A percentile compares a stretch with the other conserved stretches of the same genome.
Evolutionary conservation across 768 basidiomycete species (phyloP).

Genomic region (Kwoniella europaea): DNA sequence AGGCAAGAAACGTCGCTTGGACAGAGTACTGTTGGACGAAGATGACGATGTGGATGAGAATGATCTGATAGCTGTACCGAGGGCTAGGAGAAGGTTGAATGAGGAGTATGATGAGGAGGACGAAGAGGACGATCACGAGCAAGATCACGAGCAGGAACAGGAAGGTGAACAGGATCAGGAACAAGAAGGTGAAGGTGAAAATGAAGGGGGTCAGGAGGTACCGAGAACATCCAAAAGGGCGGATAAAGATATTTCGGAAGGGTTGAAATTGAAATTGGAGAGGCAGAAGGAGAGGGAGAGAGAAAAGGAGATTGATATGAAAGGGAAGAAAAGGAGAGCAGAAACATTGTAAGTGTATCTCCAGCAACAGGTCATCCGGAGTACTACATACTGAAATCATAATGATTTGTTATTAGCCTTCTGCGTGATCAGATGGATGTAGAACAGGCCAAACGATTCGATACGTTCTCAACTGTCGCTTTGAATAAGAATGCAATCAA

Average conservation of each 20-base stretch:
- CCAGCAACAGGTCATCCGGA: too few relatives aligned
- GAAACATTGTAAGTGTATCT: slow-evolving; percentile 32
- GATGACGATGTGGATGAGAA: slow-evolving; percentile 42
- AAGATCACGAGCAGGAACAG: slow-evolving; percentile 16
- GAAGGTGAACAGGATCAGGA: slow-evolving; percentile 20
- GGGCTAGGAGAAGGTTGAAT: slow-evolving; percentile 17
- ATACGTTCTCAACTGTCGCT: slow-evolving; percentile 37
- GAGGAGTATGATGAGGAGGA: slow-evolving; percentile 34
- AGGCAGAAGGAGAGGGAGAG: slow-evolving; percentile 18
- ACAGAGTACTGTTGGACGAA: slow-evolving; percentile 29
- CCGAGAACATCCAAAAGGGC: not conserved
- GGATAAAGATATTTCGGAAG: slow-evolving; percentile 9
- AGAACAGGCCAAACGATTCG: slow-evolving; percentile 47
- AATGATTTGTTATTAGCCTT: slow-evolving; percentile 16
- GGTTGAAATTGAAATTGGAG: slow-evolving; percentile 11
- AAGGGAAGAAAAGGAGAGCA: slow-evolving; percentile 29
- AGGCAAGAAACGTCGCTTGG: slow-evolving; percentile 10
- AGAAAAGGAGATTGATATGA: slow-evolving; percentile 34
- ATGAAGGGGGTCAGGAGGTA: slow-evolving; percentile 9
- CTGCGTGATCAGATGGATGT: slow-evolving; percentile 38
- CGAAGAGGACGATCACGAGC: slow-evolving; percentile 23
- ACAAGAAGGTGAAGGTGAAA: slow-evolving; percentile 13
- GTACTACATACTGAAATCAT: too few relatives aligned
- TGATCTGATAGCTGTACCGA: slow-evolving; percentile 31
- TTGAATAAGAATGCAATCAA: slow-evolving; percentile 40